Percentiles rank a stretch among this genome's conserved stretches.
Conservation (phyloP, 73 alveolate species). For the Durusdinium trenchii region DNA sequence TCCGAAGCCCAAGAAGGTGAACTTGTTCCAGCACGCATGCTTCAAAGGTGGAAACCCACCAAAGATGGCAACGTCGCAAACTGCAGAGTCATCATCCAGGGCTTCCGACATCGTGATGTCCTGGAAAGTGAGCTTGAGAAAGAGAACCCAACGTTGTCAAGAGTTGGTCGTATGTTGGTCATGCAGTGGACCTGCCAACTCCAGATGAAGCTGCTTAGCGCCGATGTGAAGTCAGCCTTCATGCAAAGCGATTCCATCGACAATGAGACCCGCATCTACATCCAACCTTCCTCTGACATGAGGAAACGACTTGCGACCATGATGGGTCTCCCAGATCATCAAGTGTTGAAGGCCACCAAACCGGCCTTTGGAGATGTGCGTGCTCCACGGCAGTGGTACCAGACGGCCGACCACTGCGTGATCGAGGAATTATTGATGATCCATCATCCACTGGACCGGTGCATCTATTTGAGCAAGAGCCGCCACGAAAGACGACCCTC, state of each 20-base stretch:
- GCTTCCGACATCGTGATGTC: neutral
- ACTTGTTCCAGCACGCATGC: neutral
- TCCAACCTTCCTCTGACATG: neutral
- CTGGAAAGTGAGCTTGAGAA: no score
- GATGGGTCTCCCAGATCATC: neutral
- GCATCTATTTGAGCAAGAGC: no score
- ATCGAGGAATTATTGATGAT: neutral
- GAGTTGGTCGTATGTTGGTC: no score
- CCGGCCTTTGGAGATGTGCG: neutral
- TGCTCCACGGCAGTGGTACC: neutral
- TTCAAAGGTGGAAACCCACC: neutral
- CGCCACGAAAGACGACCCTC: neutral
- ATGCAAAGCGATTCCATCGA: neutral
- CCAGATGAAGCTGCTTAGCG: neutral
- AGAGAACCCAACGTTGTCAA: no score
- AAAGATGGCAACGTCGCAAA: neutral
- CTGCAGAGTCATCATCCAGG: slow-evolving; percentile 5
- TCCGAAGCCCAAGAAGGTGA: neutral
- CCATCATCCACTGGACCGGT: no score
- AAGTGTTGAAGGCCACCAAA: neutral
- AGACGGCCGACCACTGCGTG: no score
- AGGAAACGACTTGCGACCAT: neutral
- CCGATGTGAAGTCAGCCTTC: slow-evolving; percentile 9
- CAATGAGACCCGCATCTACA: neutral
- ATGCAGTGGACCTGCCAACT: no score